Conservation (phyloP, 2,329 filamentous ascomycete species). For the Trichoderma atroviride region DNA sequence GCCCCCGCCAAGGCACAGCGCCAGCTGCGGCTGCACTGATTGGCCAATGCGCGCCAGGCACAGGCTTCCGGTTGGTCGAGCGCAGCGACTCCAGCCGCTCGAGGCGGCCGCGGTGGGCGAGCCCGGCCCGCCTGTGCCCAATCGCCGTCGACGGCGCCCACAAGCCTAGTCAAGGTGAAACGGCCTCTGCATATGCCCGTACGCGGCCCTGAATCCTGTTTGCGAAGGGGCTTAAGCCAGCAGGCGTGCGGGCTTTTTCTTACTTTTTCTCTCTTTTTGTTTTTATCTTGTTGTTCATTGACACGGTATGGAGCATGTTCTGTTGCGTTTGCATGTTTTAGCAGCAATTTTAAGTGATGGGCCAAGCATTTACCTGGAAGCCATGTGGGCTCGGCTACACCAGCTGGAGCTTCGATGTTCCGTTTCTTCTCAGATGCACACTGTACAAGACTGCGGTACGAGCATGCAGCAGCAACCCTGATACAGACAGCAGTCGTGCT, state of each 20-base stretch:
- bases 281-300: not conserved
- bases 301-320: not conserved
- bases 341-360: not conserved
- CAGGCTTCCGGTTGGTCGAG: constrained; percentile 28
- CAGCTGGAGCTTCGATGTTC: not conserved
- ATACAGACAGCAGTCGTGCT: not conserved
- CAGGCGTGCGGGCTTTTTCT: not conserved
- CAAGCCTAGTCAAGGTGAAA: constrained; percentile 24
- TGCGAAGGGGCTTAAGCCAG: not conserved
- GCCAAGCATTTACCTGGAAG: not conserved
- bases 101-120: constrained; percentile 8
- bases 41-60: constrained; percentile 29
- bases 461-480: not conserved
- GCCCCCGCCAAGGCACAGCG: constrained; percentile 9
- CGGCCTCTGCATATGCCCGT: constrained; percentile 21
- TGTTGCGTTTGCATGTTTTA: not conserved
- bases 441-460: not conserved
- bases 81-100: not conserved
- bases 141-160: constrained; percentile 19
- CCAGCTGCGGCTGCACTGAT: constrained; percentile 21
- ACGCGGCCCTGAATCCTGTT: constrained; percentile 8
- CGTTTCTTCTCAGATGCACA: not conserved
- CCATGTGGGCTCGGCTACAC: constrained; percentile 12
- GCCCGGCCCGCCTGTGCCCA: constrained; percentile 20
- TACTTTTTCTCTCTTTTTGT: not conserved